These are phyloP conservation scores for Phytophthora fragariae DNA, from an alignment of 352 stramenopile species.

Conservation along the genomic window DNA sequence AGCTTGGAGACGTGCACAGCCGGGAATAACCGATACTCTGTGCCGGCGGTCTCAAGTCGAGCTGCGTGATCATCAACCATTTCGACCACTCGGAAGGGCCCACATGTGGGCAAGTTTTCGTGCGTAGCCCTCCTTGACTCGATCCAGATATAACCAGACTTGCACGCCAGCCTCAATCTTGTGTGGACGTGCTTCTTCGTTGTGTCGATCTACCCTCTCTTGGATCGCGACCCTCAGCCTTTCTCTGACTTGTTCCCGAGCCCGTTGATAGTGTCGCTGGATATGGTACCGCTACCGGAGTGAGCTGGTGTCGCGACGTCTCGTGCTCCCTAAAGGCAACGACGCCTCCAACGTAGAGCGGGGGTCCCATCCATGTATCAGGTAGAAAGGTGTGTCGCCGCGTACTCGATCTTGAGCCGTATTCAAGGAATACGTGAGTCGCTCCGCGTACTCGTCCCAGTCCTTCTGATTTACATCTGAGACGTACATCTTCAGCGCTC, in stretches of 20 bases:
- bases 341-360: not conserved
- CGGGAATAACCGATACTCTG: too few species aligned
- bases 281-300: not conserved
- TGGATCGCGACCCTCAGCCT: not conserved
- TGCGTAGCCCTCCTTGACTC: not conserved
- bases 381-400: not conserved
- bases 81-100: too few species aligned
- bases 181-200: not conserved
- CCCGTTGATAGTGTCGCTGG: not conserved
- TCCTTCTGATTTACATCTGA: not conserved
- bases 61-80: too few species aligned
- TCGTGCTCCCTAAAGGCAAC: not conserved
- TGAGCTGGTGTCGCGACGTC: not conserved
- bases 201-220: not conserved
- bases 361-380: not conserved
- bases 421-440: not conserved
- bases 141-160: not conserved
- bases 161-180: not conserved
- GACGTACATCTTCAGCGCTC: not conserved
- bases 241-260: not conserved
- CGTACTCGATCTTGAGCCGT: not conserved
- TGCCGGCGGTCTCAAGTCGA: too few species aligned
- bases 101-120: not conserved
- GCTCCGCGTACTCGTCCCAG: not conserved
- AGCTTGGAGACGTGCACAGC: too few species aligned